Base-by-base conservation (phyloP, 2,329 filamentous ascomycete species). In the Alternaria ethzedia region DNA sequence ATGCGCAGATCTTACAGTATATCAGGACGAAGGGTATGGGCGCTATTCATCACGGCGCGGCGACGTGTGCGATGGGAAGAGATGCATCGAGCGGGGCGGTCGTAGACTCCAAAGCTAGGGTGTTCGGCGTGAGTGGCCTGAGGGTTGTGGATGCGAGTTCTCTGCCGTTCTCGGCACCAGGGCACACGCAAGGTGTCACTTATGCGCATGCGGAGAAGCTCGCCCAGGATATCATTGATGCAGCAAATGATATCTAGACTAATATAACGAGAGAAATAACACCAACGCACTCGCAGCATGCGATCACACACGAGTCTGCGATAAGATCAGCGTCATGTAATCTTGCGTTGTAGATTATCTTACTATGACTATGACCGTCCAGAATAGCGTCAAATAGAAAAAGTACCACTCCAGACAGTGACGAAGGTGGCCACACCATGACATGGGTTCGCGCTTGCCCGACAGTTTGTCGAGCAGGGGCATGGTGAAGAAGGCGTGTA, bases 141-240 rank as follows among this genome's bases (percentile, higher is more conserved):
- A 57, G 59, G 15, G 54, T 61, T 20, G 23, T 61, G 25, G 59
- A 61, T 58, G 12, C 46, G 12, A 61, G 59, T 20, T 61, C 54
- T 36, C 8, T 61, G 17, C 59, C 59, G 4, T 61, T 61, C 21
- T 28, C 32, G 5, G 59, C 59, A 20, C 59, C 59, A 17, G 59
- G 59, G 4, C 59, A 61, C 41, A 57, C 59, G 2, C 59, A 61
- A 10, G 59, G 59, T 5, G 59, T 58, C 15, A 61, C 59, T 4
- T 61, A 61, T 44, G 59, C 54, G 28, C 59, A 61, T 11, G 59
- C 59, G 21, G 59, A 61, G 46, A 61, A 61, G 26, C 7, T 61
- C 13, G 59, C 36, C 6, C 59, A 61, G 28, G 59, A 61, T 41
- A 20, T 61, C 7, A 58, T 61, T 30, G 46, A 61, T 58, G 47